Evolutionary conservation across 139 green algal species (phyloP).

Genomic region (Spirogloea muscicola): DNA sequence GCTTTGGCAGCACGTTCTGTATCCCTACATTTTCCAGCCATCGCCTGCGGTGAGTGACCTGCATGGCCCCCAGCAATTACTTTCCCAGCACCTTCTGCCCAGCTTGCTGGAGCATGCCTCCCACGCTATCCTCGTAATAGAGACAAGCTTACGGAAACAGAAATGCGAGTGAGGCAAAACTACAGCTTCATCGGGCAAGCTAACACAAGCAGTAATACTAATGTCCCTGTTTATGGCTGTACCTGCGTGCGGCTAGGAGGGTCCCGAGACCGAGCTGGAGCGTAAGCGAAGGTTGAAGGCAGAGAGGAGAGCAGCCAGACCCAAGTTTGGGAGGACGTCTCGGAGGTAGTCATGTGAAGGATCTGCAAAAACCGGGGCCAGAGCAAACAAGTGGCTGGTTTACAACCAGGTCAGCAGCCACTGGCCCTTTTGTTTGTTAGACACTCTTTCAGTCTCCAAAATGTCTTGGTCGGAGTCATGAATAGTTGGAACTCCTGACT

Average conservation of each 20-base stretch:
- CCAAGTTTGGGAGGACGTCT: conserved; percentile 13
- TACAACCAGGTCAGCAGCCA: no score
- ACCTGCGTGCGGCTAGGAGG: background rate
- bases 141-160: background rate
- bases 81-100: no score
- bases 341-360: no score
- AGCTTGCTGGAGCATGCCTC: background rate
- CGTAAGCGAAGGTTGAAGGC: conserved; percentile 28
- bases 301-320: conserved; percentile 19
- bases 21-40: conserved; percentile 44
- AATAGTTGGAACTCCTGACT: no score
- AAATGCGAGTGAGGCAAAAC: conserved; percentile 1
- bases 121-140: background rate
- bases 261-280: conserved; percentile 20
- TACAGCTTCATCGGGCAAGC: background rate
- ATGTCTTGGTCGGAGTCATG: no score
- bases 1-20: conserved; percentile 39
- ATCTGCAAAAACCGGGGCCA: no score
- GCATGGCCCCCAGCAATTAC: no score
- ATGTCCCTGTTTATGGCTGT: background rate
- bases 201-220: background rate
- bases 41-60: conserved; percentile 9
- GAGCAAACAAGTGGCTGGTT: no score
- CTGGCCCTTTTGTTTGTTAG: no score
- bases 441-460: no score